phyloP scores from a whole-genome alignment of 148 eudicot species.

The Chenopodium suecicum region DNA sequence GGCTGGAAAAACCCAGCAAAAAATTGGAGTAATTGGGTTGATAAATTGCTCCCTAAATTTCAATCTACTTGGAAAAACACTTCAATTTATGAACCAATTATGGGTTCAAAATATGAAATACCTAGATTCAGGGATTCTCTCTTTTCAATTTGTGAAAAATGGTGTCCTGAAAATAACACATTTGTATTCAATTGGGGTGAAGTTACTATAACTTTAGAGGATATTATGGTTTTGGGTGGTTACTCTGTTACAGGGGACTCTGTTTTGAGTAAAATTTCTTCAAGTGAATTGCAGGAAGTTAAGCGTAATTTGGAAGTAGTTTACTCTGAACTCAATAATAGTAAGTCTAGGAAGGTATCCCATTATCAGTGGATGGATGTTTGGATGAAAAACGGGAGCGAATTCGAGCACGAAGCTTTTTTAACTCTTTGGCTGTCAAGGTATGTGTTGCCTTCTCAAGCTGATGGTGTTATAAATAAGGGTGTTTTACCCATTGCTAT shows the following conservation, averaged over 20 bases:
- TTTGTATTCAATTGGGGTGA: conserved; percentile 53
- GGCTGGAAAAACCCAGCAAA: conserved; percentile 31
- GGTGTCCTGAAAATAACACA: conserved; percentile 34
- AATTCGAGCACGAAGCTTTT: conserved; percentile 49
- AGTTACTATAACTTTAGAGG: conserved; percentile 43
- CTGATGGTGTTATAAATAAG: not conserved
- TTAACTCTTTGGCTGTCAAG: conserved; percentile 48
- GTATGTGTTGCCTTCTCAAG: conserved; percentile 29
- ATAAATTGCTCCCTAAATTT: conserved; percentile 17
- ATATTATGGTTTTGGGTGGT: conserved; percentile 42
- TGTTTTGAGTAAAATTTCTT: conserved; percentile 12
- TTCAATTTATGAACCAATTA: conserved; percentile 32
- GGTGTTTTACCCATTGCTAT: conserved; percentile 27
- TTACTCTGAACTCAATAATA: not conserved
- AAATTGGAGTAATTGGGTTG: conserved; percentile 41
- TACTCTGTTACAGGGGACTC: conserved; percentile 42
- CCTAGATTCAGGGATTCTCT: conserved; percentile 9
- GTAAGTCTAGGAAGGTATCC: not conserved
- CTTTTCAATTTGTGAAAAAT: conserved; percentile 29
- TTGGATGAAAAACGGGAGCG: conserved; percentile 25
- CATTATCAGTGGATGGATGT: conserved; percentile 27
- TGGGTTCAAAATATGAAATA: conserved; percentile 20
- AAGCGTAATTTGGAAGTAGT: conserved; percentile 20
- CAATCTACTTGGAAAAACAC: conserved; percentile 31
- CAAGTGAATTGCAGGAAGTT: conserved; percentile 17